phyloP scores from a whole-genome alignment of 2,329 filamentous ascomycete genomes.

The Ophiosphaerella narmari region DNA sequence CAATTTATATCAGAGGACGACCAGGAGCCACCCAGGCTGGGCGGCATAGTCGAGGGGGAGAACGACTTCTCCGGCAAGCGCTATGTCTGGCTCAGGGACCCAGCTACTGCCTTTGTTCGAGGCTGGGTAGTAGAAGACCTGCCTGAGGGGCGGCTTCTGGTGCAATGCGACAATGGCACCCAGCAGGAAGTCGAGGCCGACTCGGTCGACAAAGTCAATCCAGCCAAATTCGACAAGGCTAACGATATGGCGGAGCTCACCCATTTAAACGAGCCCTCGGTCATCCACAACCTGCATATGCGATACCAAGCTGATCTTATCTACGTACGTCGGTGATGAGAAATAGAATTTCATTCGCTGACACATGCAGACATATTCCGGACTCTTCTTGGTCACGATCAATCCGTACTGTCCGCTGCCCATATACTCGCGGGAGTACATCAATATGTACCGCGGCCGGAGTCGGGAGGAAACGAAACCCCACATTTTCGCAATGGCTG shows the following conservation, averaged over 20 bases:
- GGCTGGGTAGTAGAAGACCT: slow-evolving; percentile 89
- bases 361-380: slow-evolving; percentile 78
- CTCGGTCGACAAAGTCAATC: slow-evolving; percentile 97
- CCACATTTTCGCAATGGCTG: slow-evolving; percentile 97
- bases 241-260: slow-evolving; percentile 99
- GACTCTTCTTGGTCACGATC: slow-evolving; percentile 92
- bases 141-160: slow-evolving; percentile 69
- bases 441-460: slow-evolving; percentile 96
- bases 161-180: slow-evolving; percentile 95
- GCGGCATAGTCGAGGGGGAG: slow-evolving; percentile 82
- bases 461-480: slow-evolving; percentile 92
- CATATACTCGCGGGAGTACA: slow-evolving; percentile 94
- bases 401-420: slow-evolving; percentile 95
- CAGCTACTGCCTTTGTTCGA: slow-evolving; percentile 84
- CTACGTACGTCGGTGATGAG: slow-evolving; percentile 59
- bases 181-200: slow-evolving; percentile 87
- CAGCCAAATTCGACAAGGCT: slow-evolving; percentile 98
- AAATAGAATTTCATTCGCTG: slow-evolving; percentile 1
- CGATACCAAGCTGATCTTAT: slow-evolving; percentile 95
- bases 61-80: slow-evolving; percentile 98
- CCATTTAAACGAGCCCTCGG: slow-evolving; percentile 95
- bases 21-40: slow-evolving; percentile 61
- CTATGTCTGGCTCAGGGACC: slow-evolving; percentile 96
- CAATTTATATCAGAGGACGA: slow-evolving; percentile 90
- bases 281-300: slow-evolving; percentile 95